phyloP scores from a whole-genome alignment of 1,284 basidiomycete species.

The Austroboletus olivaceoglutinosus region DNA sequence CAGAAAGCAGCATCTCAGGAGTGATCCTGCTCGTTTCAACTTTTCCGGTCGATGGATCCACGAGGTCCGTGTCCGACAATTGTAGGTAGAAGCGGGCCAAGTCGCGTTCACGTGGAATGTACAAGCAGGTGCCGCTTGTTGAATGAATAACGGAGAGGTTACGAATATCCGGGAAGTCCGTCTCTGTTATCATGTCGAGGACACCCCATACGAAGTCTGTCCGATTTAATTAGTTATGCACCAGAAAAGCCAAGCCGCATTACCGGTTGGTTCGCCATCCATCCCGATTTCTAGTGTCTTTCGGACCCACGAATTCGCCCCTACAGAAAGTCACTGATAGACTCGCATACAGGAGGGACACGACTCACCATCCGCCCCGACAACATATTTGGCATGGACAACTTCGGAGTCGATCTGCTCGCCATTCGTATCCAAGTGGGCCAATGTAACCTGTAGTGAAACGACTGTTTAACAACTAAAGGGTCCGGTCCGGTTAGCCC shows the following conservation, averaged over 20 bases:
- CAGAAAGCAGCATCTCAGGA: neutral
- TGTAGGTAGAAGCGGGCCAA: slow-evolving; percentile 66
- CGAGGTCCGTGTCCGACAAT: neutral
- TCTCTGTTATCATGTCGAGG: slow-evolving; percentile 65
- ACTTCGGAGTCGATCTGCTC: slow-evolving; percentile 16
- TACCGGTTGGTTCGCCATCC: neutral
- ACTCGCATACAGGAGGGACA: neutral
- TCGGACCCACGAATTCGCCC: neutral
- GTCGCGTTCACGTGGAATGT: slow-evolving; percentile 72
- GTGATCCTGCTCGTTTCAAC: neutral
- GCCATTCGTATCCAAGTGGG: slow-evolving; percentile 30
- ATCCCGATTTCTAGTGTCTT: neutral
- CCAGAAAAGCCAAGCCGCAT: neutral
- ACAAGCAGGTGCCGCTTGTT: slow-evolving; percentile 59
- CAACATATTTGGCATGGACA: slow-evolving; percentile 49
- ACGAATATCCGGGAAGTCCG: slow-evolving; percentile 79
- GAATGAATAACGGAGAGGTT: slow-evolving; percentile 60
- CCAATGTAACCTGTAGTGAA: slow-evolving; percentile 38
- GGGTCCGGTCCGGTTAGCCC: neutral
- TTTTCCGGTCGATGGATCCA: neutral
- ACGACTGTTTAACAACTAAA: neutral
- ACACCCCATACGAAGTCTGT: slow-evolving; percentile 74
- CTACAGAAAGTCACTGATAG: neutral
- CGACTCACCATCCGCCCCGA: slow-evolving; percentile 56
- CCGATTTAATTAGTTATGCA: neutral